Evolutionary conservation across 2,329 filamentous ascomycete genomes (phyloP).

Genomic region (Arthrobotrys entomopaga): DNA sequence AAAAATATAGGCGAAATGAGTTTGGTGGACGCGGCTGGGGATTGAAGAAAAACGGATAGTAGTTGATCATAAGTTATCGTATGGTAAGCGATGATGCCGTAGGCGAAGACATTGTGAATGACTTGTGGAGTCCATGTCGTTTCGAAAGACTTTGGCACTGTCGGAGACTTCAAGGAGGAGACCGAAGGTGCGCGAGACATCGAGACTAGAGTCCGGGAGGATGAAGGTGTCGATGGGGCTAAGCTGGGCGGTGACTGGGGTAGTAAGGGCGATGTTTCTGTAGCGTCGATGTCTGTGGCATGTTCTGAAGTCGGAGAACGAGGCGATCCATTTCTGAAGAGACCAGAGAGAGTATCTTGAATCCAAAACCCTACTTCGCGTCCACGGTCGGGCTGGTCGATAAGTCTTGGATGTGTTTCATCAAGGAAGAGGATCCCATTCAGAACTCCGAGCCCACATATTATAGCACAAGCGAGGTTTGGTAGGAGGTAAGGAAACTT

Average conservation of each 20-base stretch:
- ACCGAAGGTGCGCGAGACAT: constrained; percentile 52
- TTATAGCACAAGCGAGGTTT: constrained; percentile 86
- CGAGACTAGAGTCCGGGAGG: constrained; percentile 59
- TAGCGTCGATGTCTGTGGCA: not conserved
- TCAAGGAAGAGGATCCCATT: constrained; percentile 88
- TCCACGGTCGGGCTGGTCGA: constrained; percentile 78
- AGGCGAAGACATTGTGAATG: constrained; percentile 85
- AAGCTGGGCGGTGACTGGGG: constrained; percentile 32
- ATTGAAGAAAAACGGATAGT: constrained; percentile 89
- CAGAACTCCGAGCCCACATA: constrained; percentile 78
- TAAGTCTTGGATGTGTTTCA: constrained; percentile 89
- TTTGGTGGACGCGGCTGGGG: constrained; percentile 64
- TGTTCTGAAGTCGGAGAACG: not conserved
- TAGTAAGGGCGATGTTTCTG: constrained; percentile 58
- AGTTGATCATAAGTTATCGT: constrained; percentile 97
- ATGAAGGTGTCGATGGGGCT: constrained; percentile 59
- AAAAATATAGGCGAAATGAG: constrained; percentile 77
- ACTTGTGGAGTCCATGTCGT: constrained; percentile 85
- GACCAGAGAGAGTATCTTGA: constrained; percentile 19
- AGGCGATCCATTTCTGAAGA: not conserved
- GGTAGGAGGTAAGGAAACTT: constrained; percentile 88
- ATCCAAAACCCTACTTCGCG: constrained; percentile 80
- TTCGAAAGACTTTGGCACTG: constrained; percentile 63
- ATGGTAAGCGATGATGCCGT: constrained; percentile 82
- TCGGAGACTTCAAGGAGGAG: constrained; percentile 47